A percentile compares a stretch with the other conserved stretches of the same genome.
Conservation (phyloP, 192 early-diverging fungal genomes). For the Jimgerdemannia flammicorona region DNA sequence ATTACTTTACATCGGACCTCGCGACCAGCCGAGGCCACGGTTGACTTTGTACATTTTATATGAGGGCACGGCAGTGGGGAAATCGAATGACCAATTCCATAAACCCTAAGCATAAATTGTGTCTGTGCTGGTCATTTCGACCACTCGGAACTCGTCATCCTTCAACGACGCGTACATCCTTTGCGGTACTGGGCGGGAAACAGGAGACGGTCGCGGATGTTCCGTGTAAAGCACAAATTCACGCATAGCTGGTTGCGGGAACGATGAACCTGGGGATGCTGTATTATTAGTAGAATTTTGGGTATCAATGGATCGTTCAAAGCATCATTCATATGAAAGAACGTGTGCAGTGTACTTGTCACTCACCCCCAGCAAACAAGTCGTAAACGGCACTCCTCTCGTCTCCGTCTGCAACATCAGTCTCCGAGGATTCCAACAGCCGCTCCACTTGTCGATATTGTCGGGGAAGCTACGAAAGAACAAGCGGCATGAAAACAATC, state of each 20-base stretch:
- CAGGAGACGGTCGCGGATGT: conserved; percentile 10
- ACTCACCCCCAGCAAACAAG: conserved; percentile 54
- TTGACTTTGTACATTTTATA: too few species aligned
- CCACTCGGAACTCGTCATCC: conserved; percentile 45
- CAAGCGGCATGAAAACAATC: not conserved
- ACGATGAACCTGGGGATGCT: conserved; percentile 35
- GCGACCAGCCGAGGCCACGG: too few species aligned
- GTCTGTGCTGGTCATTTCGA: conserved; percentile 35
- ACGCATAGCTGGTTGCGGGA: conserved; percentile 46
- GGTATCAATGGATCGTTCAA: too few species aligned
- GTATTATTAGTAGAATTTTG: conserved; percentile 8
- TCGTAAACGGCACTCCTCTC: conserved; percentile 56
- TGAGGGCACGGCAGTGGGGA: too few species aligned
- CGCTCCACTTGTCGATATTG: conserved; percentile 55
- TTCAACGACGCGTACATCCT: conserved; percentile 40
- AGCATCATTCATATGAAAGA: too few species aligned
- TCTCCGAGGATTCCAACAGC: conserved; percentile 37
- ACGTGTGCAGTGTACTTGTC: too few species aligned
- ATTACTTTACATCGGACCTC: too few species aligned
- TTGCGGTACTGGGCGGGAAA: conserved; percentile 24
- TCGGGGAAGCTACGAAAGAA: conserved; percentile 45
- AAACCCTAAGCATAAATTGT: conserved; percentile 24
- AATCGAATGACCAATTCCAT: too few species aligned
- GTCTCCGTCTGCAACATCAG: conserved; percentile 37
- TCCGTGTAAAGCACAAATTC: conserved; percentile 50